Evolutionary conservation across 73 alveolate genomes (phyloP).

Genomic region (Effrenium voratum): DNA sequence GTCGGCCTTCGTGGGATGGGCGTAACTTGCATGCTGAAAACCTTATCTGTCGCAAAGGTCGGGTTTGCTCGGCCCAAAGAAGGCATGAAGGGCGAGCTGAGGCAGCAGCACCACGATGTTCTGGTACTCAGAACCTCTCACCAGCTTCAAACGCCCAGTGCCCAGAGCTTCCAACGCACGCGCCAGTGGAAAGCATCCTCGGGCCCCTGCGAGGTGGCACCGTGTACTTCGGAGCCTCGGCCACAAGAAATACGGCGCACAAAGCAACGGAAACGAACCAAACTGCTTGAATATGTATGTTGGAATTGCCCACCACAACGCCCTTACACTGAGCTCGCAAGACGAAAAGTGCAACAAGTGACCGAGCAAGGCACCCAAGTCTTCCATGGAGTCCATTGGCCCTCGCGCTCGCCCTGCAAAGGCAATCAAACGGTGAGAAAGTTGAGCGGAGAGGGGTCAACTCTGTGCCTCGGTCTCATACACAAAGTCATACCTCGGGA

Average conservation of each 20-base stretch:
- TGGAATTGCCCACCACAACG: neutral
- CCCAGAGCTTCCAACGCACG: neutral
- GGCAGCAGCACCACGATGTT: constrained; percentile 67
- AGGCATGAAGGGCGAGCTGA: neutral
- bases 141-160: neutral
- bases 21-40: neutral
- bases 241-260: neutral
- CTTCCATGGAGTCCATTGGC: constrained; percentile 89
- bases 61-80: neutral
- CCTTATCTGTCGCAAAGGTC: neutral
- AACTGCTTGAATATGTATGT: neutral
- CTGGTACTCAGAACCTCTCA: constrained; percentile 67
- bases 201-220: constrained; percentile 70
- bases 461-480: constrained; percentile 26
- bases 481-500: constrained; percentile 49
- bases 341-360: neutral
- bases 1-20: constrained; percentile 42
- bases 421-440: neutral
- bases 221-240: constrained; percentile 72
- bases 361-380: neutral
- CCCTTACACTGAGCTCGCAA: neutral
- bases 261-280: neutral
- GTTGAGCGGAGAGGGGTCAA: neutral
- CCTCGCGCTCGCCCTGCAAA: constrained; percentile 71
- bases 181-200: neutral